phyloP scores from a whole-genome alignment of 2,329 filamentous ascomycete species.

The Stemphylium vesicarium region DNA sequence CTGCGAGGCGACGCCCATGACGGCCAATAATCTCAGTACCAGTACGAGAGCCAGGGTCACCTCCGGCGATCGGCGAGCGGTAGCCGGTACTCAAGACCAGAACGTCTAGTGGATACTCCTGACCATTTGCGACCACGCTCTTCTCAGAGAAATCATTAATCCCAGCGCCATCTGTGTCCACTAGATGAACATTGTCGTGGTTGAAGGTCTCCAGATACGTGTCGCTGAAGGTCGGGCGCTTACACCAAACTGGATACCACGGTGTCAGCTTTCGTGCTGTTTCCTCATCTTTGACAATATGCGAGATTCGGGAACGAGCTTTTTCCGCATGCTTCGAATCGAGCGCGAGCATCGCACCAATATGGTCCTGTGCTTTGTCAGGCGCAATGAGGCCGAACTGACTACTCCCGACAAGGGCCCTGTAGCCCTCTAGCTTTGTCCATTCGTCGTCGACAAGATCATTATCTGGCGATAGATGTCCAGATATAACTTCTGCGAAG shows the following conservation, averaged over 20 bases:
- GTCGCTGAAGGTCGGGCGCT: slow-evolving; percentile 68
- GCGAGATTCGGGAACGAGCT: slow-evolving; percentile 55
- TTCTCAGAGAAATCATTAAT: slow-evolving; percentile 48
- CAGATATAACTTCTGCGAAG: slow-evolving; percentile 47
- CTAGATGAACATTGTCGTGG: slow-evolving; percentile 61
- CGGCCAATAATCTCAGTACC: slow-evolving; percentile 52
- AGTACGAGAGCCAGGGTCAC: slow-evolving; percentile 10
- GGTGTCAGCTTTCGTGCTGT: slow-evolving; percentile 61
- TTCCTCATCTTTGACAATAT: slow-evolving; percentile 56
- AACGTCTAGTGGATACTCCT: slow-evolving; percentile 57
- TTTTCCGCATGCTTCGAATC: slow-evolving; percentile 54
- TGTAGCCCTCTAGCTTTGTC: slow-evolving; percentile 49
- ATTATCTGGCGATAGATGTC: slow-evolving; percentile 22
- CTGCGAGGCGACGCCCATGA: slow-evolving; percentile 49
- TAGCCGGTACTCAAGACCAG: slow-evolving; percentile 58
- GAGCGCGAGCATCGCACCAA: slow-evolving; percentile 47
- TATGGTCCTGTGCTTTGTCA: slow-evolving; percentile 48
- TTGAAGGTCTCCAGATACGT: slow-evolving; percentile 67
- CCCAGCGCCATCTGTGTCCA: slow-evolving; percentile 65
- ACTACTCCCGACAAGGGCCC: slow-evolving; percentile 29
- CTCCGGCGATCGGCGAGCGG: slow-evolving; percentile 2
- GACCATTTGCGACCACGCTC: slow-evolving; percentile 57
- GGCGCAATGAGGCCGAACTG: slow-evolving; percentile 39
- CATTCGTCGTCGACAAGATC: slow-evolving; percentile 59
- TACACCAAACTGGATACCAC: slow-evolving; percentile 68